Conservation (phyloP, 306 rosid genomes). For the Neltuma alba region DNA sequence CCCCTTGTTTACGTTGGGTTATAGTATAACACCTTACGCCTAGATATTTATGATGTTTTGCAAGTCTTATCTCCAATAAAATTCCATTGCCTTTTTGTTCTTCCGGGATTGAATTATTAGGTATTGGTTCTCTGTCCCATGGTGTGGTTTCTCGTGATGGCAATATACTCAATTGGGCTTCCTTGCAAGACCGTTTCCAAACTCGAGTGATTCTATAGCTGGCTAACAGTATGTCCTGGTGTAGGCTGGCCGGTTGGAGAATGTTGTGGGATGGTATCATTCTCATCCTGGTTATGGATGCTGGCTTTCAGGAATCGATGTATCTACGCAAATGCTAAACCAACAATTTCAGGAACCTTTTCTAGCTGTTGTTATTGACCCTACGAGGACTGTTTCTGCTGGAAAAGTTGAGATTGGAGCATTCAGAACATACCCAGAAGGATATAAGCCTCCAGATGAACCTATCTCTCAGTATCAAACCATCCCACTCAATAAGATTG, state of each 20-base stretch:
- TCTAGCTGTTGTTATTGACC: conserved; percentile 94
- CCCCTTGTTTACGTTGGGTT: neutral
- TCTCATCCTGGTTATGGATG: conserved; percentile 99
- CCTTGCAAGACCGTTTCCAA: neutral
- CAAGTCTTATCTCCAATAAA: neutral
- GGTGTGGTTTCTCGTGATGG: neutral
- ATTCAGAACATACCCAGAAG: conserved; percentile 97
- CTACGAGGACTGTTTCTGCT: conserved; percentile 90
- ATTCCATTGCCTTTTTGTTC: neutral
- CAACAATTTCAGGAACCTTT: conserved; percentile 96
- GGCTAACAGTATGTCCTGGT: conserved; percentile 22
- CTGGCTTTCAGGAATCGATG: conserved; percentile 99
- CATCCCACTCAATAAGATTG: conserved; percentile 92
- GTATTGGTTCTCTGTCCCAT: neutral
- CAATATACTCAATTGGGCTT: neutral
- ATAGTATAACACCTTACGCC: conserved; percentile 6
- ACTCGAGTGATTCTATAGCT: neutral
- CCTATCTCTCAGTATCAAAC: conserved; percentile 96
- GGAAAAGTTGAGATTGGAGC: conserved; percentile 99
- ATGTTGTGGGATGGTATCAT: conserved; percentile 98
- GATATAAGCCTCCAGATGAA: conserved; percentile 91
- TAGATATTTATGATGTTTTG: neutral
- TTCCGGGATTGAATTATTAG: neutral
- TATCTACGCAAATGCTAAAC: conserved; percentile 91
- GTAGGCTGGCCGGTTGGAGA: conserved; percentile 92